Evolutionary conservation across 2,329 filamentous ascomycete genomes (phyloP).

Genomic region (Apiospora arundinis): DNA sequence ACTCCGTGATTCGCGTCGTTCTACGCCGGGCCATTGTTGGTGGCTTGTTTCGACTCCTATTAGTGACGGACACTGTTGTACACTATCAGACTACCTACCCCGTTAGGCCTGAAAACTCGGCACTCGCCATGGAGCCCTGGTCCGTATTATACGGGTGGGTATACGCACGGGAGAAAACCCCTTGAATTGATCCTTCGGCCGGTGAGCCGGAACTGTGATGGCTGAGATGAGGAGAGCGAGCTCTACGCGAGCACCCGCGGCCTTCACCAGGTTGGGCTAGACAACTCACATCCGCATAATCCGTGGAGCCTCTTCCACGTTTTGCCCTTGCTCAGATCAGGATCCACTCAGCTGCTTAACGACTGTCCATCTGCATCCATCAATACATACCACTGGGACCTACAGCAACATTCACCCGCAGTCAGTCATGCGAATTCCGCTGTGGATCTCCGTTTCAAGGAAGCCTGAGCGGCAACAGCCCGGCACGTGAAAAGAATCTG

Average conservation of each 20-base stretch:
- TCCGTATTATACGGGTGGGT: no score
- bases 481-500: no score
- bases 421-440: no score
- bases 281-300: not conserved
- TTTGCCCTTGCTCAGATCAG: not conserved
- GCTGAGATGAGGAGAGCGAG: not conserved
- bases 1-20: not conserved
- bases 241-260: not conserved
- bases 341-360: not conserved
- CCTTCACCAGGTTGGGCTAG: not conserved
- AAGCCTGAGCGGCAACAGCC: no score
- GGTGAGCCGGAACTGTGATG: not conserved
- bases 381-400: no score
- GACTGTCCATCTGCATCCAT: not conserved
- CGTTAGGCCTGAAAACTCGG: not conserved
- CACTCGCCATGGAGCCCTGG: not conserved
- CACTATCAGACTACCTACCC: no score
- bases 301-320: conserved; percentile 4
- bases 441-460: no score
- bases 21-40: not conserved
- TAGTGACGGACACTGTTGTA: not conserved
- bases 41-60: not conserved
- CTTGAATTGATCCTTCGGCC: not conserved
- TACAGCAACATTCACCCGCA: no score
- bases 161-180: no score